Conservation (phyloP, 768 basidiomycete species). For the Rhodosporidiobolus sp. region DNA sequence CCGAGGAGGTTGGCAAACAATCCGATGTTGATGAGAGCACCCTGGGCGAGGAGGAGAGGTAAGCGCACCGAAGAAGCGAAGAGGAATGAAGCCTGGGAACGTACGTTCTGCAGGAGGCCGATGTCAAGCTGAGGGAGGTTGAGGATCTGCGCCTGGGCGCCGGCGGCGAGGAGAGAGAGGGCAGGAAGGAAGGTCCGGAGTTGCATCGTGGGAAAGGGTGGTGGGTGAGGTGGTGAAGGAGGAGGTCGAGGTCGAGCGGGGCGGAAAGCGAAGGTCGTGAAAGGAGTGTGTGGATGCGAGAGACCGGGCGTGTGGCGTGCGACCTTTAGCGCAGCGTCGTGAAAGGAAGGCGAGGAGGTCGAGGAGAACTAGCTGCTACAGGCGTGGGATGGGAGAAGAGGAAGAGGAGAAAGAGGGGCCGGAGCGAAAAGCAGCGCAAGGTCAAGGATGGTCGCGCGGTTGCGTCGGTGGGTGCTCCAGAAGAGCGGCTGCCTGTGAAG, state of each 20-base stretch:
- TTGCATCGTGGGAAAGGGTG: not conserved
- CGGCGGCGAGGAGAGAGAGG: slow-evolving; percentile 9
- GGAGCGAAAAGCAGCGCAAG: not conserved
- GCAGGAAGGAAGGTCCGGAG: slow-evolving; percentile 5
- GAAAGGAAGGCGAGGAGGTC: not conserved
- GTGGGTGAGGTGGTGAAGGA: not conserved
- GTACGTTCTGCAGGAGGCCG: slow-evolving; percentile 11
- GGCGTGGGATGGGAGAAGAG: not conserved
- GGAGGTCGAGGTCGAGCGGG: too few species aligned
- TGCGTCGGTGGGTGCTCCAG: slow-evolving; percentile 1
- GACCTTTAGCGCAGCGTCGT: too few species aligned
- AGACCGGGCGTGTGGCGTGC: not conserved
- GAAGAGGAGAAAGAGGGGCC: not conserved
- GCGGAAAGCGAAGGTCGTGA: slow-evolving; percentile 1
- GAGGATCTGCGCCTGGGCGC: slow-evolving; percentile 12
- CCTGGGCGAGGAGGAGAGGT: not conserved
- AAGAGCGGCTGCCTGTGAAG: not conserved
- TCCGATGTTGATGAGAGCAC: slow-evolving; percentile 19
- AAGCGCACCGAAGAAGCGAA: fast-evolving
- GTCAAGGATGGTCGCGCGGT: not conserved
- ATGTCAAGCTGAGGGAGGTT: slow-evolving; percentile 16
- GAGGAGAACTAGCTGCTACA: too few species aligned
- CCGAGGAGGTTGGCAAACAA: slow-evolving; percentile 9
- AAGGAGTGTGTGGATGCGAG: not conserved
- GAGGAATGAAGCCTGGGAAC: not conserved